A percentile compares a stretch with the other conserved stretches of the same genome.
Evolutionary conservation across 106 monocot species (phyloP).

Genomic region (Xerophyta viscosa): DNA sequence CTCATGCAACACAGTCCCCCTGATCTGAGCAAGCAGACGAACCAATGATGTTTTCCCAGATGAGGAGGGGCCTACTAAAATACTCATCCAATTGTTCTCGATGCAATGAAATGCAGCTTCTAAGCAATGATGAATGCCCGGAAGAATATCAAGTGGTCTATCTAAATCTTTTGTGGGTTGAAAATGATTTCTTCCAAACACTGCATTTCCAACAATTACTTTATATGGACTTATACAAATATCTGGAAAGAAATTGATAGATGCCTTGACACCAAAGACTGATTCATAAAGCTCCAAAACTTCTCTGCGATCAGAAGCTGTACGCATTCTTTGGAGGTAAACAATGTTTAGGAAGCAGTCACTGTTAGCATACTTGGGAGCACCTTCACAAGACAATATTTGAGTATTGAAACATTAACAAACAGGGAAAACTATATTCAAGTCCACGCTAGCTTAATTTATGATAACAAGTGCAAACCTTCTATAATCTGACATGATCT

Average conservation of each 20-base stretch:
- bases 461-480: no score
- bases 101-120: conserved; percentile 74
- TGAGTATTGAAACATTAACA: neutral
- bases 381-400: conserved; percentile 31
- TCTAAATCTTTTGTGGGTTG: conserved; percentile 45
- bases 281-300: conserved; percentile 61
- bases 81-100: conserved; percentile 69
- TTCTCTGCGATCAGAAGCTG: conserved; percentile 58
- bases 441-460: no score
- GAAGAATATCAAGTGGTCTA: conserved; percentile 42
- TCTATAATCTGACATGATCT: conserved; percentile 90
- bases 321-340: conserved; percentile 88
- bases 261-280: conserved; percentile 52
- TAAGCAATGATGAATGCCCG: conserved; percentile 36
- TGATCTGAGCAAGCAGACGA: conserved; percentile 70
- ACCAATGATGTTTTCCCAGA: conserved; percentile 86
- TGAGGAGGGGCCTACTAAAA: conserved; percentile 78
- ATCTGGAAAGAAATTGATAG: conserved; percentile 34
- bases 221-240: conserved; percentile 42
- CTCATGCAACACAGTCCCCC: conserved; percentile 75
- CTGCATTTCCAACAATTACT: conserved; percentile 51
- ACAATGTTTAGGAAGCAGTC: conserved; percentile 62
- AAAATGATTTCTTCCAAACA: conserved; percentile 51
- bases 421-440: no score
- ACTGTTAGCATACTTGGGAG: conserved; percentile 18